Percentiles rank a stretch among this genome's conserved stretches.
Evolutionary conservation across 2,329 filamentous ascomycete genomes (phyloP).

Genomic region (Zymoseptoria pseudotritici): DNA sequence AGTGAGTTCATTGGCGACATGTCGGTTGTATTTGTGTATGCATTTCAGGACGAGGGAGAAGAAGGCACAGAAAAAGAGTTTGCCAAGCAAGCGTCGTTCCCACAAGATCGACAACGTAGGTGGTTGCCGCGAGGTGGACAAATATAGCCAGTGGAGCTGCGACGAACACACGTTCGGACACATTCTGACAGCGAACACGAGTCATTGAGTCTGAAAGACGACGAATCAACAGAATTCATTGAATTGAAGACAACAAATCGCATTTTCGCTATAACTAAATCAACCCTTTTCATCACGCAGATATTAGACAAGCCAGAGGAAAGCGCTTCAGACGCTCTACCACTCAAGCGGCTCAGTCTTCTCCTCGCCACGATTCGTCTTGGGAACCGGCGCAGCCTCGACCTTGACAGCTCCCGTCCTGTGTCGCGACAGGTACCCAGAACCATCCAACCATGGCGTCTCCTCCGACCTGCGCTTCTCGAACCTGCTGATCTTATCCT

Average conservation of each 20-base stretch:
- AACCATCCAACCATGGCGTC: constrained; percentile 88
- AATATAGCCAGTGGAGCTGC: neutral
- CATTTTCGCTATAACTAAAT: neutral
- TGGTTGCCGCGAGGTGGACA: neutral
- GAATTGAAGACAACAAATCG: no score
- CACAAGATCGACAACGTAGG: neutral
- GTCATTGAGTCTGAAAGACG: neutral
- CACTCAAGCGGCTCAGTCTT: constrained; percentile 83
- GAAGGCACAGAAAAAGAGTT: neutral
- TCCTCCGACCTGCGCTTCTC: constrained; percentile 68
- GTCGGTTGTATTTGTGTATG: neutral
- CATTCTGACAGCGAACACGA: neutral
- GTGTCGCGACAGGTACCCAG: constrained; percentile 62
- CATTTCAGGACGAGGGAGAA: neutral
- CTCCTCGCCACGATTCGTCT: constrained; percentile 79
- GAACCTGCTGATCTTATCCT: constrained; percentile 78
- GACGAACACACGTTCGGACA: neutral
- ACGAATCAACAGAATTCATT: no score
- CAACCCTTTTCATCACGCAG: neutral
- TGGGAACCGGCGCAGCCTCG: constrained; percentile 64
- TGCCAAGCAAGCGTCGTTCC: neutral
- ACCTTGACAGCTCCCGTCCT: constrained; percentile 54
- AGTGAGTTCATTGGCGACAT: neutral
- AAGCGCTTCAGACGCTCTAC: constrained; percentile 40
- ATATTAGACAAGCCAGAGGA: neutral